phyloP scores from a whole-genome alignment of 352 stramenopile genomes.

The Peronospora tabacina region DNA sequence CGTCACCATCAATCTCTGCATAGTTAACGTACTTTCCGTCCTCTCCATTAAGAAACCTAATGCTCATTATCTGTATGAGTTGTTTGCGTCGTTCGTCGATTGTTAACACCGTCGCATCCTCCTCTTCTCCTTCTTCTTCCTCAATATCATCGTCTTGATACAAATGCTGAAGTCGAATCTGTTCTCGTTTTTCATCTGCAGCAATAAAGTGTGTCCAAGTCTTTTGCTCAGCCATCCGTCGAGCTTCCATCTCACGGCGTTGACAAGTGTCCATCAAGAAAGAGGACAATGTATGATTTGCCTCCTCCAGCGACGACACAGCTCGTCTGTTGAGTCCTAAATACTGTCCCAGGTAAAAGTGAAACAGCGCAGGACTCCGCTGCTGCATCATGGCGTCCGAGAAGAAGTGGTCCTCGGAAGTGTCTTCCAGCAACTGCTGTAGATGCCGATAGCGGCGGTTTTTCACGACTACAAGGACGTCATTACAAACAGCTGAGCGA shows the following conservation, averaged over 20 bases:
- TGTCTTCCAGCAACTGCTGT: constrained; percentile 45
- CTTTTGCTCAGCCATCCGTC: constrained; percentile 51
- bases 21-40: constrained; percentile 64
- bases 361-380: constrained; percentile 69
- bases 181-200: constrained; percentile 36
- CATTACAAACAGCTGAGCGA: constrained; percentile 2
- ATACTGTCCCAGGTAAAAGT: constrained; percentile 79
- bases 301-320: background rate
- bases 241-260: constrained; percentile 57
- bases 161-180: constrained; percentile 25
- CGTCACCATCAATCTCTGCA: constrained; percentile 49
- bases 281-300: constrained; percentile 34
- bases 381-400: constrained; percentile 78
- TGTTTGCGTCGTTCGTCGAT: constrained; percentile 43
- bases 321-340: constrained; percentile 11
- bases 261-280: constrained; percentile 69
- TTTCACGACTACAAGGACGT: constrained; percentile 29
- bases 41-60: constrained; percentile 56
- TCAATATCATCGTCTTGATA: constrained; percentile 32
- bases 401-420: constrained; percentile 51
- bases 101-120: constrained; percentile 20
- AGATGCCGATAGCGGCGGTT: constrained; percentile 69
- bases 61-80: constrained; percentile 68
- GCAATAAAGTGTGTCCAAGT: constrained; percentile 41
- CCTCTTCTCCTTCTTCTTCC: constrained; percentile 36